Conservation (phyloP, 192 early-diverging fungal genomes). For the Dispira parvispora region DNA sequence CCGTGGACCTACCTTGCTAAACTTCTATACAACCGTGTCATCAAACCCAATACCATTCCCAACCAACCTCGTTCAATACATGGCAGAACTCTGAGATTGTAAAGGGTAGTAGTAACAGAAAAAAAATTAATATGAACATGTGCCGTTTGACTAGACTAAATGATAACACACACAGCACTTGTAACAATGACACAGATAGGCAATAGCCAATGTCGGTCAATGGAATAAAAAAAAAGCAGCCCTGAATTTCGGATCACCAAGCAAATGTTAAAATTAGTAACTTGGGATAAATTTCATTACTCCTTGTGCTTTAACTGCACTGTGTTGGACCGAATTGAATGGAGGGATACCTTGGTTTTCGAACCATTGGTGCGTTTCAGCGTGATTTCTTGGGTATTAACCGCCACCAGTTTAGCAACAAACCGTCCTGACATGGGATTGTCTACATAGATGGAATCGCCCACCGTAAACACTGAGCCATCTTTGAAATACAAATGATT, state of each 20-base stretch:
- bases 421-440: not conserved
- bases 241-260: not conserved
- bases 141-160: not conserved
- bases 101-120: no score
- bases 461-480: not conserved
- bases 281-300: not conserved
- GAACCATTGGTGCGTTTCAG: not conserved
- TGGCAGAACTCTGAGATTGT: no score
- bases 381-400: not conserved
- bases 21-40: no score
- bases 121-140: no score
- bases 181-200: not conserved
- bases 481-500: not conserved
- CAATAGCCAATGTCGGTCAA: not conserved
- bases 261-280: not conserved
- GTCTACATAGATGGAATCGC: not conserved
- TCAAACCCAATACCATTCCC: no score
- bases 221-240: not conserved
- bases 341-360: conserved; percentile 1
- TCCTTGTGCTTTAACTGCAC: not conserved
- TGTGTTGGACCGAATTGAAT: not conserved
- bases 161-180: not conserved
- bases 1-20: no score
- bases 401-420: not conserved
- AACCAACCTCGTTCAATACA: no score